Evolutionary conservation across 2,329 filamentous ascomycete species (phyloP).

Genomic region (Arthrocladium fulminans): DNA sequence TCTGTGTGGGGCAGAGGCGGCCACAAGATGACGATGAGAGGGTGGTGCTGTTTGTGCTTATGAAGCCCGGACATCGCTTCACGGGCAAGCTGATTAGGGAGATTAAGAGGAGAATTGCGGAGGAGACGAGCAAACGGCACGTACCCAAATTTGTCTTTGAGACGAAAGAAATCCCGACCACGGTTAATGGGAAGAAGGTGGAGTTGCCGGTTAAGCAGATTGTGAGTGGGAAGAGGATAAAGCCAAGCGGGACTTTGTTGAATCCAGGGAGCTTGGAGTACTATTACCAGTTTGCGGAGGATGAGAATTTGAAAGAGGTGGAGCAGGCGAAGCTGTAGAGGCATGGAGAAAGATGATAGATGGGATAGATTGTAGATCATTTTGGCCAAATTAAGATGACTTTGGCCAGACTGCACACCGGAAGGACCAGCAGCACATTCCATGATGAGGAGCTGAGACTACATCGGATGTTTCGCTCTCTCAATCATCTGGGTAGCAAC

Average conservation of each 20-base stretch:
- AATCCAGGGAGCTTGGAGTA: conserved; percentile 69
- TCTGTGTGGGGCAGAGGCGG: conserved; percentile 70
- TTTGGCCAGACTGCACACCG: too few species aligned
- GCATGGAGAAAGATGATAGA: not conserved
- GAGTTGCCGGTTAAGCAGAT: conserved; percentile 79
- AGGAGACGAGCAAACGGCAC: conserved; percentile 61
- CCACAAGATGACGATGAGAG: conserved; percentile 50
- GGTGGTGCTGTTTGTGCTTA: conserved; percentile 52
- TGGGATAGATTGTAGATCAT: not conserved
- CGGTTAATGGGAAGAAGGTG: conserved; percentile 77
- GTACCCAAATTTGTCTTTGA: conserved; percentile 72
- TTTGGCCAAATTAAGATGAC: too few species aligned
- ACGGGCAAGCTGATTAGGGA: conserved; percentile 46
- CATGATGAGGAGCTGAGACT: too few species aligned
- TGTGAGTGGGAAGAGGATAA: conserved; percentile 64
- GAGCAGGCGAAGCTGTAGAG: conserved; percentile 45
- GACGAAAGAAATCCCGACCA: conserved; percentile 74
- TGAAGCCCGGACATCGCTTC: conserved; percentile 51
- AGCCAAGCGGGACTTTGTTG: conserved; percentile 64
- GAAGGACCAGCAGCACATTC: too few species aligned
- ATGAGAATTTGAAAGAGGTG: conserved; percentile 49
- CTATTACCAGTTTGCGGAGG: conserved; percentile 69
- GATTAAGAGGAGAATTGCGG: conserved; percentile 57
- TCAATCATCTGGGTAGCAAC: too few species aligned
- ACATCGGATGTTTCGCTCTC: too few species aligned